These are phyloP conservation scores for Thelephora ganbajun DNA, from an alignment of 768 basidiomycete genomes.

Conservation along the genomic window DNA sequence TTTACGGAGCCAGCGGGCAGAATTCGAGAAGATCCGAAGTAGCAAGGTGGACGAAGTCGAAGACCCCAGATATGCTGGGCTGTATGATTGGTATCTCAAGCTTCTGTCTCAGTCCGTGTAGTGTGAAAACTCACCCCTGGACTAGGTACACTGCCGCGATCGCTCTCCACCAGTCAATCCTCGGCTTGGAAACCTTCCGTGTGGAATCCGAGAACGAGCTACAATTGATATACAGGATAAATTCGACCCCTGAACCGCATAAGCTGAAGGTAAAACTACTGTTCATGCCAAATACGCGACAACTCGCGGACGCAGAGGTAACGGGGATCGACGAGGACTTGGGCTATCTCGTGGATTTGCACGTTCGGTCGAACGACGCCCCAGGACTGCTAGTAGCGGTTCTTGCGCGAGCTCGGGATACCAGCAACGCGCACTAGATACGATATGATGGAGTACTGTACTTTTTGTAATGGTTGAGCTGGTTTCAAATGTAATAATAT, in stretches of 20 bases:
- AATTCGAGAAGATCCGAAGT: slow-evolving; percentile 56
- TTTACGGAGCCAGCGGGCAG: slow-evolving; percentile 45
- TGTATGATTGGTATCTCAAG: slow-evolving; percentile 54
- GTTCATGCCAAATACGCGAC: slow-evolving; percentile 57
- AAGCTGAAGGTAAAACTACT: slow-evolving; percentile 41
- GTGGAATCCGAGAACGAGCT: slow-evolving; percentile 66
- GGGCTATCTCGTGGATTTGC: slow-evolving; percentile 44
- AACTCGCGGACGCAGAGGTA: slow-evolving; percentile 46
- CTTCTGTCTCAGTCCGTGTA: background rate
- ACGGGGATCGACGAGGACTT: slow-evolving; percentile 39
- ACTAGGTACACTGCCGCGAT: slow-evolving; percentile 61
- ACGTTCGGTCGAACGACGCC: slow-evolving; percentile 51
- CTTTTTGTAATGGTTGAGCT: too few species aligned
- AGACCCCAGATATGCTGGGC: slow-evolving; percentile 44
- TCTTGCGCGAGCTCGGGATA: slow-evolving; percentile 28
- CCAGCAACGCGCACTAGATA: too few species aligned
- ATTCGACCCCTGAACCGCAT: slow-evolving; percentile 15
- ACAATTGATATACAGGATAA: slow-evolving; percentile 48
- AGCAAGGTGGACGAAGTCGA: slow-evolving; percentile 37
- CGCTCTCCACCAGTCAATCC: slow-evolving; percentile 45
- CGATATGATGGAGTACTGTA: too few species aligned
- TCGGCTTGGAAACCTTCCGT: slow-evolving; percentile 43
- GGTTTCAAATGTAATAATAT: too few species aligned
- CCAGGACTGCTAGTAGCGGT: slow-evolving; percentile 50
- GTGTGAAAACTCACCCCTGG: background rate